A percentile compares a stretch with the other conserved stretches of the same genome.
phyloP scores from a whole-genome alignment of 192 early-diverging fungal species.

The Entomortierella parvispora region DNA sequence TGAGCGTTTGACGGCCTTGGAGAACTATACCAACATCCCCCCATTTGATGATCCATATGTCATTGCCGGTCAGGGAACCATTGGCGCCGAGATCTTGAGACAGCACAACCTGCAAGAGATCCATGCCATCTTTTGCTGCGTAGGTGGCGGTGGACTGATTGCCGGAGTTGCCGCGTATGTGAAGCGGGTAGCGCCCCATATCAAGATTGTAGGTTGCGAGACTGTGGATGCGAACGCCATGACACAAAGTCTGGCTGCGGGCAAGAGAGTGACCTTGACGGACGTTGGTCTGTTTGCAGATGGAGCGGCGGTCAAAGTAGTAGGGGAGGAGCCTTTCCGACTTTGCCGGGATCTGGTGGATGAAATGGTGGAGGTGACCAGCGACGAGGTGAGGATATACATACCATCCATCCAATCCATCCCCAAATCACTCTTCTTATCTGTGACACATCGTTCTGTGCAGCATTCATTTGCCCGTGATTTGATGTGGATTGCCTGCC shows the following conservation, averaged over 20 bases:
- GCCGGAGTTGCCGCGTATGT: constrained; percentile 93
- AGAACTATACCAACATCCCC: constrained; percentile 91
- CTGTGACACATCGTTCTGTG: not conserved
- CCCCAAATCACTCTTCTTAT: not conserved
- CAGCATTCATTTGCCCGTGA: not conserved
- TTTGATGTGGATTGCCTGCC: not conserved
- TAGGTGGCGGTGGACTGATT: constrained; percentile 95
- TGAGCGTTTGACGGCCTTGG: constrained; percentile 70
- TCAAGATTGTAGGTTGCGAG: constrained; percentile 94
- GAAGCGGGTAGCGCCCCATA: constrained; percentile 87
- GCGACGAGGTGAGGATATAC: constrained; percentile 74
- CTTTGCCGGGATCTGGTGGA: constrained; percentile 84
- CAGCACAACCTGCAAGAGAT: constrained; percentile 72
- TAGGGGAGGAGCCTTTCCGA: constrained; percentile 90
- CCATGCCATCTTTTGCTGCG: constrained; percentile 90
- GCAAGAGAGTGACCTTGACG: constrained; percentile 71
- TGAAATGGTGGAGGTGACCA: constrained; percentile 90
- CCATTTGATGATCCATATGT: constrained; percentile 99
- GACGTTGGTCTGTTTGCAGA: constrained; percentile 98
- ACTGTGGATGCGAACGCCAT: constrained; percentile 92
- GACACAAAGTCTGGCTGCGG: constrained; percentile 76
- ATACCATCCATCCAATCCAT: not conserved
- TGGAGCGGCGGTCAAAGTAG: constrained; percentile 93
- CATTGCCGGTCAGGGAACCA: constrained; percentile 99
- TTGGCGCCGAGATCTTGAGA: constrained; percentile 87